Evolutionary conservation across 768 basidiomycete genomes (phyloP).

Genomic region (Termitomyces sp.): DNA sequence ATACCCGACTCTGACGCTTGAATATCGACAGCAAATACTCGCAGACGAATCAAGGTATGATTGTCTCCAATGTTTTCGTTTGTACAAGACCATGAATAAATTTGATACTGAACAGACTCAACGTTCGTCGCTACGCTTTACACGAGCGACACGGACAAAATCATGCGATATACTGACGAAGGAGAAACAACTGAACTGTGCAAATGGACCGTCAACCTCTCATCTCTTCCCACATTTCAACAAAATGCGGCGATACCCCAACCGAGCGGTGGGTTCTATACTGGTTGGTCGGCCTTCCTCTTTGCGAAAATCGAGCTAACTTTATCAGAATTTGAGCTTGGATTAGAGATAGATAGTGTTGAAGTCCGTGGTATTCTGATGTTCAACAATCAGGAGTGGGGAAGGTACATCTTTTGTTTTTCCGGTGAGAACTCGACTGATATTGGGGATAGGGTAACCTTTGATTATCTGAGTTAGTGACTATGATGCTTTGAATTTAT

Average conservation of each 20-base stretch:
- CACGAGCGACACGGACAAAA: constrained; percentile 67
- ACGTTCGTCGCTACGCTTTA: constrained; percentile 79
- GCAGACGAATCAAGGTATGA: constrained; percentile 47
- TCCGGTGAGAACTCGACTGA: constrained; percentile 10
- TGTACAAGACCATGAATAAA: neutral
- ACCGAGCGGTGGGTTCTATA: constrained; percentile 64
- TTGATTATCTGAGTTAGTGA: constrained; percentile 38
- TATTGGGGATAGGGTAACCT: constrained; percentile 32
- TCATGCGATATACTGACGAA: constrained; percentile 84
- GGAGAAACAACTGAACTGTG: constrained; percentile 71
- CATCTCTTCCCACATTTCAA: constrained; percentile 71
- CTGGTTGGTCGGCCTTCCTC: constrained; percentile 39
- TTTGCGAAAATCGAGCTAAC: constrained; percentile 5
- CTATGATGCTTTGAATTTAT: constrained; percentile 3
- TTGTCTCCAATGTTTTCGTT: neutral
- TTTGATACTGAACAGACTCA: constrained; percentile 44
- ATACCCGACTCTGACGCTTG: neutral
- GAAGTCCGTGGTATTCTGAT: constrained; percentile 80
- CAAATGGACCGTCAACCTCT: constrained; percentile 85
- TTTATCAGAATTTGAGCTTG: constrained; percentile 71
- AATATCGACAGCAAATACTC: constrained; percentile 58
- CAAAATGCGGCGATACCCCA: constrained; percentile 56
- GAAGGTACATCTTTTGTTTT: constrained; percentile 41
- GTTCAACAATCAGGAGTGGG: constrained; percentile 76
- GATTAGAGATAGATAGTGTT: constrained; percentile 77